Evolutionary conservation across 345 rosid species (phyloP).

Genomic region (Eucalyptus sp.): DNA sequence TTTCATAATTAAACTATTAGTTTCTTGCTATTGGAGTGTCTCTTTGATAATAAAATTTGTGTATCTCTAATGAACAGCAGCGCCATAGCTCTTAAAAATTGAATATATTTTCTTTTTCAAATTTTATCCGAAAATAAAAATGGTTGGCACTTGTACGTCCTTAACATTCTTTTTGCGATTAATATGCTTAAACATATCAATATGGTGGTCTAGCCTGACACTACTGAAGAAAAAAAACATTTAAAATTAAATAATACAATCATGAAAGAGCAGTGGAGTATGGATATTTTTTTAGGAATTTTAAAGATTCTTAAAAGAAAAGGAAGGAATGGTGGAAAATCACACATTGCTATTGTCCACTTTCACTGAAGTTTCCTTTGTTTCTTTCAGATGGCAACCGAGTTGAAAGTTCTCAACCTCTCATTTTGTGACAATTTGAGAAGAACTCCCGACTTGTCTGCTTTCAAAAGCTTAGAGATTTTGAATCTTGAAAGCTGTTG

Average conservation of each 20-base stretch:
- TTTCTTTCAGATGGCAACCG: not conserved
- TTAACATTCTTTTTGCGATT: too few species aligned
- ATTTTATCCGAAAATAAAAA: too few species aligned
- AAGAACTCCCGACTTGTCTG: not conserved
- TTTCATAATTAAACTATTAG: too few species aligned
- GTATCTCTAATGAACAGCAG: accelerated
- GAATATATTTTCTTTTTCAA: too few species aligned
- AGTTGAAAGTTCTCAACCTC: not conserved
- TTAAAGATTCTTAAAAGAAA: not conserved
- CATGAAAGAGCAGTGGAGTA: not conserved
- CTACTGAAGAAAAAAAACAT: too few species aligned
- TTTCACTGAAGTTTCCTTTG: not conserved
- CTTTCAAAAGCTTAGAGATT: not conserved
- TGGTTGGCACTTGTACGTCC: accelerated
- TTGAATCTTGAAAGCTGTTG: not conserved
- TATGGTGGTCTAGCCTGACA: accelerated
- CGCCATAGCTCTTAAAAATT: too few species aligned
- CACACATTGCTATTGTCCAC: not conserved
- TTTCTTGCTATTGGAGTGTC: too few species aligned
- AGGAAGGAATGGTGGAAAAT: not conserved
- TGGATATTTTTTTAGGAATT: too few species aligned
- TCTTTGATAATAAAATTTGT: too few species aligned
- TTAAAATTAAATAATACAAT: too few species aligned
- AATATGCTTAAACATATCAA: too few species aligned
- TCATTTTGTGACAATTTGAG: not conserved